A percentile compares a stretch with the other conserved stretches of the same genome.
These are phyloP conservation scores for Colletotrichum nymphaeae DNA, from an alignment of 2,329 filamentous ascomycete genomes.

Conservation along the genomic window DNA sequence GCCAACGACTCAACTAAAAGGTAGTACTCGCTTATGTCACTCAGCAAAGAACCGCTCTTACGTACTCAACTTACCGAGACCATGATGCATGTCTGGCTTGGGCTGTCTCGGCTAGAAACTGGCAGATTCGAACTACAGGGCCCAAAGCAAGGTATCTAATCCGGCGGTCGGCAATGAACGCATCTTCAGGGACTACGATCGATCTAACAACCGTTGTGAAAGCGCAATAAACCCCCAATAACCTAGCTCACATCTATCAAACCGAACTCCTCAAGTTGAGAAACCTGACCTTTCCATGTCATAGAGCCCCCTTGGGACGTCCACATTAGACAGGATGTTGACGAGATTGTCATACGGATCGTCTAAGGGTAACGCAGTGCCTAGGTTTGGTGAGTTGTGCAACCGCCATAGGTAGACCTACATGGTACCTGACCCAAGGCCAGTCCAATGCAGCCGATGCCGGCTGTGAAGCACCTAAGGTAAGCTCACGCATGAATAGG, in stretches of 20 bases:
- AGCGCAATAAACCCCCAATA: not conserved
- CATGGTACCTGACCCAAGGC: not conserved
- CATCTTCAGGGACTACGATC: not conserved
- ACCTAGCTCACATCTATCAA: not conserved
- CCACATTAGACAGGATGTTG: not conserved
- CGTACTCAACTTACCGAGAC: not conserved
- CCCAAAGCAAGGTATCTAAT: not conserved
- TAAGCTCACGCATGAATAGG: not conserved
- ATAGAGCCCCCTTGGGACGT: not conserved
- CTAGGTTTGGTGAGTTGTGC: not conserved
- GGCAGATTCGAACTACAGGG: not conserved
- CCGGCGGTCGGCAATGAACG: not conserved
- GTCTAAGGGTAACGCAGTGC: not conserved
- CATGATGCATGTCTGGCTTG: not conserved
- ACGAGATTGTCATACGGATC: not conserved
- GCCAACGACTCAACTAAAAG: not conserved
- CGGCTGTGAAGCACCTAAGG: not conserved
- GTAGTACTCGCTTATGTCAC: not conserved
- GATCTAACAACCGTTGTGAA: not conserved
- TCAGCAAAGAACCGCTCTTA: not conserved
- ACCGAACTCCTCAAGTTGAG: not conserved
- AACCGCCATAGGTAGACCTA: not conserved
- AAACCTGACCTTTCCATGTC: not conserved
- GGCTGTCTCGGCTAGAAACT: not conserved
- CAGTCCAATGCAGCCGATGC: not conserved